Base-by-base conservation (phyloP, 371 early-diverging fungal species). In the Rhizomucor pusillus region DNA sequence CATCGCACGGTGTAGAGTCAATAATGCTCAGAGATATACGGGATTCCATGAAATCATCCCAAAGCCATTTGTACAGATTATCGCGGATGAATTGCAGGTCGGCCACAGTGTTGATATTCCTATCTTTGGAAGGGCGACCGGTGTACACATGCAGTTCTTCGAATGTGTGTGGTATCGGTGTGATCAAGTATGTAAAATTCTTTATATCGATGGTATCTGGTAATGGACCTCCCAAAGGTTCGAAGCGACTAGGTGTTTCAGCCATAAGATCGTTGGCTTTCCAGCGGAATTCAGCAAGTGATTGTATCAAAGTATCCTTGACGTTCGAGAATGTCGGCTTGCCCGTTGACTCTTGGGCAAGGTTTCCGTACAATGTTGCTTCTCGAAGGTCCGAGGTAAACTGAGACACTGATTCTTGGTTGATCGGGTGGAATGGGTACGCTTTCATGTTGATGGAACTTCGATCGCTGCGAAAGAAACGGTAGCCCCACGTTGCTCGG, bases 1-100 rank as follows among this genome's bases (percentile, higher is more conserved):
- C 7, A 29, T 29, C 29, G 29, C 29, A 29, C 29, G 29, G 29
- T 7, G 29, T 29, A 29, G 29, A 29, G 29, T 56, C 43, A 12
- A 56, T 43, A 47, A 47, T 48, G 37, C 49, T 56, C 24, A 56
- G 35, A 3, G 56, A 56, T 5, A 56, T 56, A 23, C 56, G 48
- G 34, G 40, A 33, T 36, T 56, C 41, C 20, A 48, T 45, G 23
- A 43, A 56, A 33, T 41, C 41, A 9, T 56, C 56, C 56, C 56
- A 56, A 0, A 56, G 34, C 43, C 43, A 56, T 9, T 47, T 48
- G 13, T 49, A 43, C 9, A 56, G 24, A n/a, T 56, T 49, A 12
- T 18, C 22, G 25, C 48, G 56, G 39, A 56, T 47, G 18, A 45
- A 22, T 22, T 43, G 16, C 10, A 53, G 29, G 29, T 29, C 29